Conservation (phyloP, 192 early-diverging fungal species). For the Phlyctochytrium bullatum region DNA sequence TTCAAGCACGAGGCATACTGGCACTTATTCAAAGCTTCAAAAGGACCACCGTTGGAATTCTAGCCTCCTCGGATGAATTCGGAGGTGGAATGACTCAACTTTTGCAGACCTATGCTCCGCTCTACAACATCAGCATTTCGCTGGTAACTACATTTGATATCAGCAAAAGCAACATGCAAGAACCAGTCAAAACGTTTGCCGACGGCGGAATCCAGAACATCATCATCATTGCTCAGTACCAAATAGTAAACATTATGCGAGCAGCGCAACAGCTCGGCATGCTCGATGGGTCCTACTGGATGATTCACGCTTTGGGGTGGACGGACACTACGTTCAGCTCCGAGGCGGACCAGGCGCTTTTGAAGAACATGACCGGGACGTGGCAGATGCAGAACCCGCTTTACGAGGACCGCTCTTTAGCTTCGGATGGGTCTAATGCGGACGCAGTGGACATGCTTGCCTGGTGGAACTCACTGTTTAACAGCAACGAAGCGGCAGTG, state of each 20-base stretch:
- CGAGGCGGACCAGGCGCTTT: too few relatives aligned
- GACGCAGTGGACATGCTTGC: too few relatives aligned
- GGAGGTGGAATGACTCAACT: neutral
- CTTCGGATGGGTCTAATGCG: too few relatives aligned
- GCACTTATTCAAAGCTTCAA: neutral
- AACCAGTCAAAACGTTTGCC: neutral
- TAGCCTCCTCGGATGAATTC: neutral
- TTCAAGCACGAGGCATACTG: slow-evolving; percentile 4
- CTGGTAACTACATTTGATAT: neutral
- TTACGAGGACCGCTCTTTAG: too few relatives aligned
- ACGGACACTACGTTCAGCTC: too few relatives aligned
- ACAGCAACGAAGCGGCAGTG: neutral
- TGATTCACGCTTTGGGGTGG: neutral
- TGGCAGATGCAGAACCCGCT: too few relatives aligned
- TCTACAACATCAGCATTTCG: neutral
- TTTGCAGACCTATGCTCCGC: neutral
- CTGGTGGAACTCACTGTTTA: neutral
- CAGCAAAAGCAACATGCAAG: neutral
- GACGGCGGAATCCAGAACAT: neutral
- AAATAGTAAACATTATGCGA: neutral
- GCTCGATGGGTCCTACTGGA: neutral
- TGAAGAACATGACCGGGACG: too few relatives aligned
- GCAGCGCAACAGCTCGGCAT: neutral
- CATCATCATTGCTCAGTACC: neutral
- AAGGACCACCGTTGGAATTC: neutral